Percentiles rank a stretch among this genome's conserved stretches.
These are phyloP conservation scores for Alternaria brassicae DNA, from an alignment of 2,329 filamentous ascomycete species.

Conservation along the genomic window DNA sequence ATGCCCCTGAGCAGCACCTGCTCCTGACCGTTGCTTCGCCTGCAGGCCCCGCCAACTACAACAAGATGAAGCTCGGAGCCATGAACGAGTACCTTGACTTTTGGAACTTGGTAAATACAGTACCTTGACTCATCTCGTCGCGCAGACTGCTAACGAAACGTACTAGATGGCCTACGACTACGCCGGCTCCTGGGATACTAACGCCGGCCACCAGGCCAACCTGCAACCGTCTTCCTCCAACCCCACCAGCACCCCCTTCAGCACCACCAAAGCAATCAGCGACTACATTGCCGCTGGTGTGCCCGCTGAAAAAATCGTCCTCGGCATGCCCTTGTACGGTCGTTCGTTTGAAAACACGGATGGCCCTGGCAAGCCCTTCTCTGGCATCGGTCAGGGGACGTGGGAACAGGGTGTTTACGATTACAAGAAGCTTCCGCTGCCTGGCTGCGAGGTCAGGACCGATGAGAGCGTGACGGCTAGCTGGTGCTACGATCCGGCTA, in stretches of 20 bases:
- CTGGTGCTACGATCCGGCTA: conserved; percentile 40
- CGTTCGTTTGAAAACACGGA: conserved; percentile 46
- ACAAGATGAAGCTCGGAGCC: conserved; percentile 50
- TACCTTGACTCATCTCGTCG: background rate
- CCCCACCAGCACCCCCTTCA: conserved; percentile 44
- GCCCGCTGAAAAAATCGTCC: conserved; percentile 43
- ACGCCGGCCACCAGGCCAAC: conserved; percentile 46
- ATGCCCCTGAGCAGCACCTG: conserved; percentile 52
- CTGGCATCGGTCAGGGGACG: conserved; percentile 40
- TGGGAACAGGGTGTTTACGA: conserved; percentile 50
- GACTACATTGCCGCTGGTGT: conserved; percentile 46
- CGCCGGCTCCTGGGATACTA: conserved; percentile 46
- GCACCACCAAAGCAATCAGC: conserved; percentile 39
- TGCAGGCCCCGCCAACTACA: conserved; percentile 55
- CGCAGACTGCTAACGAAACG: background rate
- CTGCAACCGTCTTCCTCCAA: conserved; percentile 34
- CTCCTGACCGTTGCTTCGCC: conserved; percentile 57
- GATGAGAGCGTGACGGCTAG: conserved; percentile 37
- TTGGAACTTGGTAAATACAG: conserved; percentile 60
- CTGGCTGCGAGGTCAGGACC: conserved; percentile 31
- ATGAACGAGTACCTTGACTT: conserved; percentile 60
- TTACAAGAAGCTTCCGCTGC: conserved; percentile 45
- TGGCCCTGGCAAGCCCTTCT: conserved; percentile 43
- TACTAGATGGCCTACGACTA: conserved; percentile 82
- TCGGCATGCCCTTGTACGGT: conserved; percentile 50